Evolutionary conservation across 805 yeast genomes (phyloP), one percentile per base, ranked within the genome.

Genomic region (Starmerella vaccinii): DNA sequence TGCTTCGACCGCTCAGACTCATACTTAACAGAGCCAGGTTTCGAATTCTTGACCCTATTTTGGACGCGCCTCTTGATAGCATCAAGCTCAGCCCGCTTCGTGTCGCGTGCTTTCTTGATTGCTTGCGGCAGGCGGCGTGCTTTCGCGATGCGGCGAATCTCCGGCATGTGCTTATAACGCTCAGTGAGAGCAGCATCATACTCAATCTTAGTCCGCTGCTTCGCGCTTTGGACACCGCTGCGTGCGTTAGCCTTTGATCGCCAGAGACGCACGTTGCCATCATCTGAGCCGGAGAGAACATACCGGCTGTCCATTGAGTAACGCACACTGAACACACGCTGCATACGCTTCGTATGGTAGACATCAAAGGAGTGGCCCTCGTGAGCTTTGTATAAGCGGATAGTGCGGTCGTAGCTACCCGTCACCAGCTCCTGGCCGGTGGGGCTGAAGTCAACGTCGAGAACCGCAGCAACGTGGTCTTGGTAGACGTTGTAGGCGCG

Each of bases 281-380:
- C 99, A 67, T 92, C 98, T 1, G 95, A 85, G 18, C 97, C 98
- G 52, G 87, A 78, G 47, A 89, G 68, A 32, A 92, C 78, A 68
- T 87, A 92, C 63, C 82, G 80, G 49, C 94, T 76, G 68, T 92
- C 99, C 78, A 87, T 87, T 8, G 95, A 78, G 67, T 74, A 94
- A 57, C 81, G 80, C 37, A 82, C 86, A 50, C 84, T 76, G 67
- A 88, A 86, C 10, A 92, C 84, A 53, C 90, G 82, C 70, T 92
- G 99, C 99, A 92, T 92, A 65, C 99, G 78, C 71, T 87, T 88
- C 13, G 98, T 92, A 63, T 92, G 98, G 66, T 92, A 92, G 40
- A 94, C 76, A 62, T 92, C 99, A 55, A 97, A 75, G 5, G 95
- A 84, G 67, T 90, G 97, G 33, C 98, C 97, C 56, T 83, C 84